Conservation (phyloP, 805 yeast species). For the Yamadazyma akitaensis region DNA sequence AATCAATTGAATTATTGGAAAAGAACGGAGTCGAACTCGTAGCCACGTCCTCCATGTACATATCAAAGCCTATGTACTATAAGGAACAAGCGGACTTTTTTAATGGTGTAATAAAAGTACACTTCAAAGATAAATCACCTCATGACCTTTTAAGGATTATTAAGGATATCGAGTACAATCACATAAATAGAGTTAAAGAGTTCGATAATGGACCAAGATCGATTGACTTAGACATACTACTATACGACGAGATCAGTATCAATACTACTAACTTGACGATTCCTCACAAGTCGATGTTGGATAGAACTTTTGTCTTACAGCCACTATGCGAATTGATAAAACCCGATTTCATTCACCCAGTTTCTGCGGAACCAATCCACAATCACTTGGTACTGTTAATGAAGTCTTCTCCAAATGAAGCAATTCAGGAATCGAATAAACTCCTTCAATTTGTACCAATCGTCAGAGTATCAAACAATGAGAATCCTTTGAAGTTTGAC, state of each 20-base stretch:
- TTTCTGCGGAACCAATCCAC: conserved; percentile 77
- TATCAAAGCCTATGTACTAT: conserved; percentile 91
- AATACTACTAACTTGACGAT: conserved; percentile 60
- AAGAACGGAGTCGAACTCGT: conserved; percentile 43
- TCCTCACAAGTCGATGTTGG: conserved; percentile 88
- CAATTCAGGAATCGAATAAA: conserved; percentile 48
- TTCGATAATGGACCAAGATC: conserved; percentile 90
- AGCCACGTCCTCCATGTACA: conserved; percentile 73
- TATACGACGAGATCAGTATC: conserved; percentile 60
- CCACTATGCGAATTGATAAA: conserved; percentile 83
- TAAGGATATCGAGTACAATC: conserved; percentile 75
- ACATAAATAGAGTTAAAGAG: conserved; percentile 66
- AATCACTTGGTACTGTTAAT: conserved; percentile 58
- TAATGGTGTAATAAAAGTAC: conserved; percentile 74
- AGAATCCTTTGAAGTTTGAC: conserved; percentile 39
- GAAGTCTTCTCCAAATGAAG: conserved; percentile 28
- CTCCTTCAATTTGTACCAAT: conserved; percentile 53
- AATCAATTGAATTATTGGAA: conserved; percentile 50
- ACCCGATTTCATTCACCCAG: conserved; percentile 70
- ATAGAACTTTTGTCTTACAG: conserved; percentile 82
- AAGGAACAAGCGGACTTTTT: conserved; percentile 75
- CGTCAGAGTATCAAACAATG: conserved; percentile 13
- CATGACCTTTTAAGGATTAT: conserved; percentile 55
- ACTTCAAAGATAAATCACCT: conserved; percentile 60
- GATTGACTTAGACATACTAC: conserved; percentile 82